Evolutionary conservation across 331 rosid species (phyloP).

Genomic region (Spiraea crenata): DNA sequence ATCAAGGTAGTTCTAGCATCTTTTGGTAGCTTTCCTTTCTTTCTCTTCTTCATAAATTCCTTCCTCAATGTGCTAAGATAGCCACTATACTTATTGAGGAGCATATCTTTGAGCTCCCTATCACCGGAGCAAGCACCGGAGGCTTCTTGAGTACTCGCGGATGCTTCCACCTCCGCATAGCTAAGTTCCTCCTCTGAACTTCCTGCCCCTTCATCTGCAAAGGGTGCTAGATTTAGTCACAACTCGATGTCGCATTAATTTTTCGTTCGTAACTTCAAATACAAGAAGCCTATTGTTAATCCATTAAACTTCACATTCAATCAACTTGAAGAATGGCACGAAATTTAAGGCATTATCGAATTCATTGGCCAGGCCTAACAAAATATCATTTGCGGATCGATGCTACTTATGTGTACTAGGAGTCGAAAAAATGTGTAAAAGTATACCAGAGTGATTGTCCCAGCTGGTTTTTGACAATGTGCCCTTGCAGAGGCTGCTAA

Average conservation of each 20-base stretch:
- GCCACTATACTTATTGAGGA: conserved; percentile 75
- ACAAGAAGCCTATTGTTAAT: too few species aligned
- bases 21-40: conserved; percentile 77
- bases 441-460: conserved; percentile 34
- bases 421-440: neutral
- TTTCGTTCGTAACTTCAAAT: too few species aligned
- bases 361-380: too few species aligned
- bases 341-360: too few species aligned
- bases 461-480: conserved; percentile 31
- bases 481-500: conserved; percentile 65
- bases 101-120: conserved; percentile 67
- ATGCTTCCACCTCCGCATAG: conserved; percentile 43
- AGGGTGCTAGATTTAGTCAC: neutral
- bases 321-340: too few species aligned
- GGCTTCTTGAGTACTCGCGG: conserved; percentile 21
- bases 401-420: too few species aligned
- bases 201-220: conserved; percentile 19
- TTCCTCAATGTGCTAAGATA: conserved; percentile 57
- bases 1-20: conserved; percentile 50
- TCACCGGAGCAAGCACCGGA: conserved; percentile 23
- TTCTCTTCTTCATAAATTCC: conserved; percentile 60
- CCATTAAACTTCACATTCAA: too few species aligned
- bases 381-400: too few species aligned
- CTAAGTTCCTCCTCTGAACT: conserved; percentile 38
- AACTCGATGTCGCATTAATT: too few species aligned